Base-by-base conservation (phyloP, 148 eudicot species). In the Persicaria maculosa region DNA sequence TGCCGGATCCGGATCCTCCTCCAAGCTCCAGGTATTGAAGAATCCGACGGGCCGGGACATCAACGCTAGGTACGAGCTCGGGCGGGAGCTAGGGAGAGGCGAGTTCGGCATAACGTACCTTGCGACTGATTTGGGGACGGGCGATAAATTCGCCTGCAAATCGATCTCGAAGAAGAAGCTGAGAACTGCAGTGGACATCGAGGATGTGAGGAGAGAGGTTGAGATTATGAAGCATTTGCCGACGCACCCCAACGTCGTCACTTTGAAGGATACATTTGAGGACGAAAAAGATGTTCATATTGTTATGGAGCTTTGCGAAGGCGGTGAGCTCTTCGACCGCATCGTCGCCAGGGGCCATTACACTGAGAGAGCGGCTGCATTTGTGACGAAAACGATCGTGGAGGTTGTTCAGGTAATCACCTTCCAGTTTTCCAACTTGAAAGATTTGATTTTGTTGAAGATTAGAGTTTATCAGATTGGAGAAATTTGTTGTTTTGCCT, bases 261-360 rank as follows among this genome's bases (percentile, higher is more conserved):
- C 77, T 50, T 74, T 85, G 71, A 85, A 76, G 71, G 80, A 76
- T 47, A 85, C 85, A 73, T 83, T 72, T 72, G 88, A 86, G 85
- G 88, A 86, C 74, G 81, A 86, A 14, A 76, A 59, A 64, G 88
- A 81, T 6, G 86, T 86, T 52, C 84, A 86, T 73, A 83, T 31
- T 52, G 89, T 81, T 25, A 86, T 86, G 89, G 89, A 86, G 46
- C 76, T 86, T 44, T 86, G 89, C 19, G 89, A 86, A 67, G 89
- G 89, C 3, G 89, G 89, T 9, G 89, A 86, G 76, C 70, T 86
- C 44, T 86, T 86, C 3, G 89, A 86, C 47, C 74, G 85, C 77
- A 86, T 86, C 40, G 89, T 86, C 17, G 86, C 89, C 0, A 86
- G 89, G 77, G 89, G 87, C 17, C 85, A 86, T 77, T 86, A 86